Conservation (phyloP, 495 filamentous ascomycete species). For the Gamarada debralockiae region DNA sequence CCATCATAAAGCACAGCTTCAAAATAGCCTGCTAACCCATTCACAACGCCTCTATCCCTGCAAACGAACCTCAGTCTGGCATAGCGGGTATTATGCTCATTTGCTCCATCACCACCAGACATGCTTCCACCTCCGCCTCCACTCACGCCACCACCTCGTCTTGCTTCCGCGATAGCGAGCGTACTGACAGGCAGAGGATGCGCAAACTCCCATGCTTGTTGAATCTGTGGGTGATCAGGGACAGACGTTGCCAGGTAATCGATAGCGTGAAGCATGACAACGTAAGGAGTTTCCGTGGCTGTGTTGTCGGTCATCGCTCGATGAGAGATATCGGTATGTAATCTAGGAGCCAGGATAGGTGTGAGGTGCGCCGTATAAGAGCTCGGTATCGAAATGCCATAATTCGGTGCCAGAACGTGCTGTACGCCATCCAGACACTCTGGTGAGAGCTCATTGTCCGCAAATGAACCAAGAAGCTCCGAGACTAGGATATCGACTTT, state of each 20-base stretch:
- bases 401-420: slow-evolving; percentile 63
- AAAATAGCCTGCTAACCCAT: slow-evolving; percentile 93
- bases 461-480: slow-evolving; percentile 90
- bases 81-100: slow-evolving; percentile 83
- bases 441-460: slow-evolving; percentile 84
- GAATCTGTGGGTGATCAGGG: slow-evolving; percentile 52
- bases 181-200: slow-evolving; percentile 48
- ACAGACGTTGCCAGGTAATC: slow-evolving; percentile 69
- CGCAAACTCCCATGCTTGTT: slow-evolving; percentile 66
- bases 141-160: slow-evolving; percentile 47
- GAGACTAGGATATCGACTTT: slow-evolving; percentile 91
- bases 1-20: slow-evolving; percentile 81
- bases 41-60: slow-evolving; percentile 72
- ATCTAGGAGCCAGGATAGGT: slow-evolving; percentile 83
- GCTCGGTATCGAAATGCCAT: slow-evolving; percentile 89
- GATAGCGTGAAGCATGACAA: slow-evolving; percentile 85
- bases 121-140: slow-evolving; percentile 56
- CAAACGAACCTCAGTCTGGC: slow-evolving; percentile 71
- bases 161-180: slow-evolving; percentile 49
- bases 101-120: slow-evolving; percentile 56
- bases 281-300: slow-evolving; percentile 82
- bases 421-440: slow-evolving; percentile 91
- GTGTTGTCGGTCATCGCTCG: slow-evolving; percentile 56
- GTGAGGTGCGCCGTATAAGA: slow-evolving; percentile 90
- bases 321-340: slow-evolving; percentile 72